Evolutionary conservation across 176 grass and related monocot genomes (phyloP).

Genomic region (Oryza glaberrima): DNA sequence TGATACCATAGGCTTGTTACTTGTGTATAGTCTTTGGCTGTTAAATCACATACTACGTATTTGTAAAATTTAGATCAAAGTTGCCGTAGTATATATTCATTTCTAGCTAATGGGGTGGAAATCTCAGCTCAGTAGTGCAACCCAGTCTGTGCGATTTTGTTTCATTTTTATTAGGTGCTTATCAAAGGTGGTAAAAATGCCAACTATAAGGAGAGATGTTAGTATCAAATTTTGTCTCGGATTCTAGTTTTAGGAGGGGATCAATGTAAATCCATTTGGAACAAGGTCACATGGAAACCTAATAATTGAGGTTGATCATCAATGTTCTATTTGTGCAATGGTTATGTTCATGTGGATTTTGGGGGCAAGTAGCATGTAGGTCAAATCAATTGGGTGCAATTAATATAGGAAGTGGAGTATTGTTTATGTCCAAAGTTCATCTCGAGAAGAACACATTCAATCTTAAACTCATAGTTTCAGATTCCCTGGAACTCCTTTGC

Average conservation of each 20-base stretch:
- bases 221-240: conserved; percentile 17
- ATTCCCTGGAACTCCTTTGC: conserved; percentile 9
- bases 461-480: conserved; percentile 2
- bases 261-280: conserved; percentile 4
- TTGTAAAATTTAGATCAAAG: neutral
- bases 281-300: conserved; percentile 2
- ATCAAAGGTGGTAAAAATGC: neutral
- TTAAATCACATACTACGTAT: neutral
- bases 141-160: neutral
- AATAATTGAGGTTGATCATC: neutral
- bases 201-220: neutral
- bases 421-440: neutral
- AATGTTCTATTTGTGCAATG: neutral
- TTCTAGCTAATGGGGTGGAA: neutral
- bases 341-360: conserved; percentile 27
- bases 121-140: conserved; percentile 25
- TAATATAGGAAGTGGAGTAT: neutral
- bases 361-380: conserved; percentile 7
- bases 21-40: neutral
- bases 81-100: neutral
- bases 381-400: conserved; percentile 5
- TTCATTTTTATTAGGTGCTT: neutral
- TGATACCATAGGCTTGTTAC: neutral
- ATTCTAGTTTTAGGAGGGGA: neutral
- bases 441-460: neutral